Evolutionary conservation across 371 early-diverging fungal species (phyloP).

Genomic region (Mortierella polycephala): DNA sequence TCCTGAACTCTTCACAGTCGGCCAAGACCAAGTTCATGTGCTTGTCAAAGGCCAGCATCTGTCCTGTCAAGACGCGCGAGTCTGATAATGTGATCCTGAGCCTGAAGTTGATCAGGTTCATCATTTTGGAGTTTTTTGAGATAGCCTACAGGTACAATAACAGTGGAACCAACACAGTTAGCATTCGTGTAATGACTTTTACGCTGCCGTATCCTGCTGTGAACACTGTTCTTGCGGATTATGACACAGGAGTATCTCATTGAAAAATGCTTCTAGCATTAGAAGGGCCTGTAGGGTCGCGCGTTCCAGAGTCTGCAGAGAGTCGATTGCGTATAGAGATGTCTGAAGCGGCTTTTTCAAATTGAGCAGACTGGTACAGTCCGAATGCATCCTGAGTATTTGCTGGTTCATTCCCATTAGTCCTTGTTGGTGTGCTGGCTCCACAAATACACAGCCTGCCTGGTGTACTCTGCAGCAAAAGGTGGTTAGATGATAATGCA

Average conservation of each 20-base stretch:
- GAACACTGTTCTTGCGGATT: too few species aligned
- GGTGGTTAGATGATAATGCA: not conserved
- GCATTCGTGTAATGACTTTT: too few species aligned
- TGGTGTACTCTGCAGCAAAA: too few species aligned
- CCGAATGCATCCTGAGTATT: not conserved
- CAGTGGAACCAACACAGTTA: not conserved
- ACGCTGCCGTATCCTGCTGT: too few species aligned
- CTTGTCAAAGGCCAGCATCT: slow-evolving; percentile 98
- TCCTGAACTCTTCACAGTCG: slow-evolving; percentile 97
- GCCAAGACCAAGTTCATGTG: slow-evolving; percentile 98
- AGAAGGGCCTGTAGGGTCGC: too few species aligned
- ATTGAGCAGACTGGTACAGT: too few species aligned
- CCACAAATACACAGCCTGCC: not conserved
- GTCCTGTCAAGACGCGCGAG: slow-evolving; percentile 91
- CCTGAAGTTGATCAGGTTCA: slow-evolving; percentile 93
- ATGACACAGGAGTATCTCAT: too few species aligned
- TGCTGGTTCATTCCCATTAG: not conserved
- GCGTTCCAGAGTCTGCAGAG: too few species aligned
- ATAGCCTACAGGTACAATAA: slow-evolving; percentile 45
- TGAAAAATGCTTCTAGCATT: too few species aligned
- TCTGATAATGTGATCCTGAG: slow-evolving; percentile 92
- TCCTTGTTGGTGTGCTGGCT: slow-evolving; percentile 1
- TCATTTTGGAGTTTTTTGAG: slow-evolving; percentile 88
- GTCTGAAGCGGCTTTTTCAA: too few species aligned
- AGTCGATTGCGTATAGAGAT: too few species aligned